Conservation (phyloP, 306 rosid species). For the Inga laurina region DNA sequence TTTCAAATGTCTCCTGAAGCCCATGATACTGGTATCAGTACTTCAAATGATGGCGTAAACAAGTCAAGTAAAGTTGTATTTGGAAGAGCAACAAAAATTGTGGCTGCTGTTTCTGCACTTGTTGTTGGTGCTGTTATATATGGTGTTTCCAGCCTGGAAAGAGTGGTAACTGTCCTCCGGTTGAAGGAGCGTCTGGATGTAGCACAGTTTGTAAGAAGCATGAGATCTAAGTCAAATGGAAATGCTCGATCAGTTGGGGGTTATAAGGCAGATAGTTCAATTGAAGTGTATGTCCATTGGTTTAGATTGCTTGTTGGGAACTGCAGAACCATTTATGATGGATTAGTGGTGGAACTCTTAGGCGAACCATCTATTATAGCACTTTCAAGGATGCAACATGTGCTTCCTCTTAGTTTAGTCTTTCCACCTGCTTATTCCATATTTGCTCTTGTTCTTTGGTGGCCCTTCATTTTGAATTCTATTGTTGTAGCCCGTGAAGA, state of each 20-base stretch:
- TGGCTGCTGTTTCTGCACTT: slow-evolving; percentile 91
- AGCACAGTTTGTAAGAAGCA: slow-evolving; percentile 71
- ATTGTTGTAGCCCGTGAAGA: slow-evolving; percentile 70
- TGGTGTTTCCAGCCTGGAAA: slow-evolving; percentile 88
- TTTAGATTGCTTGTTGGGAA: slow-evolving; percentile 94
- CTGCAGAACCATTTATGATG: slow-evolving; percentile 78
- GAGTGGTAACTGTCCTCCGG: slow-evolving; percentile 81
- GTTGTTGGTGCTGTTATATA: slow-evolving; percentile 74
- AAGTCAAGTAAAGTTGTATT: slow-evolving; percentile 47
- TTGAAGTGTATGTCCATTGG: slow-evolving; percentile 90
- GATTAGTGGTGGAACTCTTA: slow-evolving; percentile 83
- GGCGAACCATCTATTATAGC: slow-evolving; percentile 84
- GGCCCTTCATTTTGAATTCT: slow-evolving; percentile 66
- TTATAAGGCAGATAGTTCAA: slow-evolving; percentile 61
- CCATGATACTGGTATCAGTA: slow-evolving; percentile 55
- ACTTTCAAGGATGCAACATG: slow-evolving; percentile 91
- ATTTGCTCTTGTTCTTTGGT: slow-evolving; percentile 78
- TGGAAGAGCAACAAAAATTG: slow-evolving; percentile 69
- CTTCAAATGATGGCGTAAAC: slow-evolving; percentile 45
- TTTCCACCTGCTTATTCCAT: slow-evolving; percentile 94
- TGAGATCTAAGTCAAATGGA: slow-evolving; percentile 89
- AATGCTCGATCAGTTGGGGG: slow-evolving; percentile 74
- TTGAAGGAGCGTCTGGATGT: slow-evolving; percentile 90
- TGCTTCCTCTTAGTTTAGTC: slow-evolving; percentile 80
- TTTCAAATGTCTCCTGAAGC: slow-evolving; percentile 77